phyloP scores from a whole-genome alignment of 2,329 filamentous ascomycete genomes.

The Epichloe scottii region DNA sequence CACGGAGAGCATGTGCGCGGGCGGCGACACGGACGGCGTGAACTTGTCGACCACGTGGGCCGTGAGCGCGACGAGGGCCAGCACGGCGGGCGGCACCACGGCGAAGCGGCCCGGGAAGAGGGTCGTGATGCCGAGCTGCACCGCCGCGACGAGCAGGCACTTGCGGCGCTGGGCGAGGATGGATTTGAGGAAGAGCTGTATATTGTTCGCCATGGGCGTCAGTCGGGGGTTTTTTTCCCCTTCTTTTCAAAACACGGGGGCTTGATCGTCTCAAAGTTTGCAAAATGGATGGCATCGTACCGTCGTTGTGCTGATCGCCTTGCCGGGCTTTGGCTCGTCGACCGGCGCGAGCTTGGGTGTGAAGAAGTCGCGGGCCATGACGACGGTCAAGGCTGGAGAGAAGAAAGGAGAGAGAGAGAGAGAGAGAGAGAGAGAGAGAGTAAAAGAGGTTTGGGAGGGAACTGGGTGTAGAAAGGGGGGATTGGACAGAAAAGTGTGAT shows the following conservation, averaged over 20 bases:
- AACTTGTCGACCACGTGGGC: conserved; percentile 17
- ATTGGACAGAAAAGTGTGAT: no score
- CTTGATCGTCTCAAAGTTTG: background rate
- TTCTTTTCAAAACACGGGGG: no score
- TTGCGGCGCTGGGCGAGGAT: conserved; percentile 20
- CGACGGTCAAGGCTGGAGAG: background rate
- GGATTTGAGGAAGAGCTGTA: conserved; percentile 15
- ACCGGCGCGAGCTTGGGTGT: conserved; percentile 12
- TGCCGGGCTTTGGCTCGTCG: conserved; percentile 3
- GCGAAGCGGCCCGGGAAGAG: conserved; percentile 23
- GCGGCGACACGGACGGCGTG: conserved; percentile 3
- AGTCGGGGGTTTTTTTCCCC: background rate
- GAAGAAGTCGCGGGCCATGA: conserved; percentile 13
- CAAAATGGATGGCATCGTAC: conserved; percentile 9
- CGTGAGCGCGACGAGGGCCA: conserved; percentile 19
- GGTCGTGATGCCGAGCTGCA: conserved; percentile 21
- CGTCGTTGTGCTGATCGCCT: conserved; percentile 6
- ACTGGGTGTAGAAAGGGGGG: no score
- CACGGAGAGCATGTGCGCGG: conserved; percentile 12
- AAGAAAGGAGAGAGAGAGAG: no score
- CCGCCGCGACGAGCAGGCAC: conserved; percentile 20
- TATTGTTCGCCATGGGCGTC: background rate
- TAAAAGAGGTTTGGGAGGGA: no score
- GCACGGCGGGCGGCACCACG: conserved; percentile 17
- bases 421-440: fast-evolving